Evolutionary conservation across 148 eudicot species (phyloP).

Genomic region (Tetragonia tetragonoides): DNA sequence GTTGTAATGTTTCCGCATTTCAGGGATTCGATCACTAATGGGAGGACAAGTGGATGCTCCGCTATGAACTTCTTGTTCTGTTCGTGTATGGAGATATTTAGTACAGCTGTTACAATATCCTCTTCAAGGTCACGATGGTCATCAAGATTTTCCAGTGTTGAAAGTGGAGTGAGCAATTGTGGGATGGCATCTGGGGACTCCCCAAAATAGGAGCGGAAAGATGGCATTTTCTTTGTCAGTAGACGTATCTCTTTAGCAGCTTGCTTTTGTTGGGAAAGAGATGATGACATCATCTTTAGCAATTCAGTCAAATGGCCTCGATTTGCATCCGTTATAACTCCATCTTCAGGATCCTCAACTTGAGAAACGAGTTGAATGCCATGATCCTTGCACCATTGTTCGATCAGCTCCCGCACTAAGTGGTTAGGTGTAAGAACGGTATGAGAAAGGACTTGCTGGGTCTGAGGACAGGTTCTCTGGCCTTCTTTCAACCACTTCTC

Average conservation of each 20-base stretch:
- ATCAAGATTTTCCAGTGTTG: conserved; percentile 4
- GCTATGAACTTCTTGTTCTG: conserved; percentile 40
- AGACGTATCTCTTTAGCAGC: conserved; percentile 56
- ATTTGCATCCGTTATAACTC: conserved; percentile 50
- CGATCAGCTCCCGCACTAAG: conserved; percentile 57
- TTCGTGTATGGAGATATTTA: conserved; percentile 42
- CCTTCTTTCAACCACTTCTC: conserved; percentile 70
- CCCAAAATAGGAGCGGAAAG: conserved; percentile 38
- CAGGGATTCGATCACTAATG: conserved; percentile 44
- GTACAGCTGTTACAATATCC: conserved; percentile 43
- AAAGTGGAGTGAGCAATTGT: conserved; percentile 36
- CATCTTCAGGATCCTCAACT: conserved; percentile 35
- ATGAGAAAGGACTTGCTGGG: conserved; percentile 69
- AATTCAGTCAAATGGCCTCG: conserved; percentile 36
- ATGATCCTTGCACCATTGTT: conserved; percentile 63
- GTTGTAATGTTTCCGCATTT: conserved; percentile 34
- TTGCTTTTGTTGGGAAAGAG: conserved; percentile 50
- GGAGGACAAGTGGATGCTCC: conserved; percentile 36
- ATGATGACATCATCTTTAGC: conserved; percentile 58
- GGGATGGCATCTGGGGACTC: conserved; percentile 41
- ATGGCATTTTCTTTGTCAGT: conserved; percentile 40
- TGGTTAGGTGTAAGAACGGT: conserved; percentile 61
- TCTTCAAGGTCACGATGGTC: conserved; percentile 43
- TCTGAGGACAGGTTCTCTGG: conserved; percentile 60
- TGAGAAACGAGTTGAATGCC: conserved; percentile 48